Evolutionary conservation across 2,329 filamentous ascomycete species (phyloP).

Genomic region (Venturia effusa): DNA sequence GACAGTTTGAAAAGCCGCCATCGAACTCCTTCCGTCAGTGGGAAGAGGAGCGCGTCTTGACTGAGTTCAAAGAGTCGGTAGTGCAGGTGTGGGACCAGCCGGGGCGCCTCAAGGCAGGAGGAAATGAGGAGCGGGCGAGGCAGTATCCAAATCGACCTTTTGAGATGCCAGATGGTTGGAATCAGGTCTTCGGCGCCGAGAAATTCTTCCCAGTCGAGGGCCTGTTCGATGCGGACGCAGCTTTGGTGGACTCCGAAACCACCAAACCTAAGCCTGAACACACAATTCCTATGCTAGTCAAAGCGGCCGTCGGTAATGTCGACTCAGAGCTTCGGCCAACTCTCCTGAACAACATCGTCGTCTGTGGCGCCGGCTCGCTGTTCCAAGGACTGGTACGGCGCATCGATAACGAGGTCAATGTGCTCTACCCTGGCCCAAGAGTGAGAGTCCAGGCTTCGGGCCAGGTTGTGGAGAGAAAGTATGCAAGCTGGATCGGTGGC

Average conservation of each 20-base stretch:
- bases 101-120: conserved; percentile 46
- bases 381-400: conserved; percentile 89
- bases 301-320: conserved; percentile 63
- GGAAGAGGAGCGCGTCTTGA: conserved; percentile 85
- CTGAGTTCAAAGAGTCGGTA: conserved; percentile 95
- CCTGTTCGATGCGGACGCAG: conserved; percentile 78
- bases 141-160: conserved; percentile 68
- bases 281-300: conserved; percentile 75
- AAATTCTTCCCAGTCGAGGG: conserved; percentile 79
- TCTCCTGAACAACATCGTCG: conserved; percentile 79
- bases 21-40: conserved; percentile 65
- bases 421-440: conserved; percentile 72
- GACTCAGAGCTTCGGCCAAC: conserved; percentile 82
- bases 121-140: conserved; percentile 66
- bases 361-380: conserved; percentile 79
- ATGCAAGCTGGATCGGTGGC: conserved; percentile 91
- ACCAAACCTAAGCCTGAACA: conserved; percentile 55
- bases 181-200: conserved; percentile 86
- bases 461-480: conserved; percentile 77
- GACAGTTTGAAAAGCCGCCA: conserved; percentile 52
- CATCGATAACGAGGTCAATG: conserved; percentile 70
- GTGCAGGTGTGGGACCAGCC: conserved; percentile 88
- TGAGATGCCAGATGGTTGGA: conserved; percentile 94
- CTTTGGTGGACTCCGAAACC: conserved; percentile 36
- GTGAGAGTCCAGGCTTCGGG: conserved; percentile 84